Base-by-base conservation (phyloP, 768 basidiomycete genomes). In the Lactarius tabidus region DNA sequence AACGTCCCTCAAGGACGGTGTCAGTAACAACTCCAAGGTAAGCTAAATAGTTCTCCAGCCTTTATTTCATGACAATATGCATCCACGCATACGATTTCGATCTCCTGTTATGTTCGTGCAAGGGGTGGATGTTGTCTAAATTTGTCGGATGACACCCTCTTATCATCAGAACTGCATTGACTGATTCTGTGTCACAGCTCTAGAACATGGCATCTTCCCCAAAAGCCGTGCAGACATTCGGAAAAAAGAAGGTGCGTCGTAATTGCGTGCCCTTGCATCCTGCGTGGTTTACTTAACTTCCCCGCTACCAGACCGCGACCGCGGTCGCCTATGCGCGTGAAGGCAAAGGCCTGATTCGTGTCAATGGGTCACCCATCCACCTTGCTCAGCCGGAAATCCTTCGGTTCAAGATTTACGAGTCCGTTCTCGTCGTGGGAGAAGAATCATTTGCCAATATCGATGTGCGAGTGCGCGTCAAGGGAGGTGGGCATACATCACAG, bases 401-500 rank as follows among this genome's bases (percentile, higher is more conserved):
- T 72, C 94, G 97, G 71, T 87, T 96, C 81, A 99, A 99, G 83
- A 86, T 98, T 72, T 99, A 98, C 80, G 96, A 98, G 78, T 91
- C 97, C 67, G 83, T 99, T 75, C 90, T 99, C 71, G 91, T 97
- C 64, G 89, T 89, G 66, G 93, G 94, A 67, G 90, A 93, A 74
- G 94, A 97, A 54, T 84, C 90, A 43, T 95, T 98, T 76, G 79
- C 83, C 64, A 81, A 82, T 70, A 83, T 98, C 72, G 96, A 99
- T 81, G 95, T 99, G 79, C 92, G 96, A 71, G 92, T 98, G 61
- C 93, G 95, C 58, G 96, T 97, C 71, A 95, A 95, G 79, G 97
- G 97, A 77, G 97, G 97, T 84, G 97, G 97, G 79, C 97, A 98
- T 83, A 95, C 94, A 66, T 96, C 96, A 61, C 96, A 99, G 79